phyloP scores from a whole-genome alignment of 768 basidiomycete species.

The Pleurotus tuoliensis region DNA sequence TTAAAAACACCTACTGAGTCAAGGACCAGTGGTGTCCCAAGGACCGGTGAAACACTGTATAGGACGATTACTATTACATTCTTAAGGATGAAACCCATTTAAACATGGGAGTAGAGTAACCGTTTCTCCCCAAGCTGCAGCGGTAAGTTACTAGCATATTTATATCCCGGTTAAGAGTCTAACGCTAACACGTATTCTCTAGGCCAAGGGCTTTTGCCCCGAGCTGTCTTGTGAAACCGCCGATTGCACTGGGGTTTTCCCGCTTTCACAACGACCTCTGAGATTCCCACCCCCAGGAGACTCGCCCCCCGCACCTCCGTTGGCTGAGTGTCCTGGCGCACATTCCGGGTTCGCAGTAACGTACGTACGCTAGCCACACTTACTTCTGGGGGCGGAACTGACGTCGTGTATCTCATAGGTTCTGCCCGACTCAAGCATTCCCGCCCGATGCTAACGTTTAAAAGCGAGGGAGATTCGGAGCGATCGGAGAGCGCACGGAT shows the following conservation, averaged over 20 bases:
- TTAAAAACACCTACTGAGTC: too few relatives aligned
- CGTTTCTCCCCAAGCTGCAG: slow-evolving; percentile 19
- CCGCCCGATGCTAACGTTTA: slow-evolving; percentile 11
- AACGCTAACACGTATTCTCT: too few relatives aligned
- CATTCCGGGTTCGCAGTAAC: slow-evolving; percentile 9
- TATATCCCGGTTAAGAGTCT: background rate
- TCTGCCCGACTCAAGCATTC: slow-evolving; percentile 16
- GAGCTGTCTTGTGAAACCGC: slow-evolving; percentile 11
- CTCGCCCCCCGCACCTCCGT: background rate
- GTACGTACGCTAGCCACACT: slow-evolving; percentile 8
- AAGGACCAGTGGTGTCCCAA: too few relatives aligned
- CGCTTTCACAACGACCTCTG: background rate
- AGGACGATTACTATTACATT: slow-evolving; percentile 26
- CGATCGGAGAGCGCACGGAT: too few relatives aligned
- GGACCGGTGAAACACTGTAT: too few relatives aligned
- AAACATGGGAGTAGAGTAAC: slow-evolving; percentile 28
- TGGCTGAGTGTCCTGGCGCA: background rate
- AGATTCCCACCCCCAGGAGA: background rate
- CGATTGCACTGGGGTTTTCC: background rate
- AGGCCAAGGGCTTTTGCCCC: slow-evolving; percentile 16
- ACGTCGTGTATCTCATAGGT: slow-evolving; percentile 9
- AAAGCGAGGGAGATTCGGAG: too few relatives aligned
- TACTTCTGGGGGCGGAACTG: background rate
- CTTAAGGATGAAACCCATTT: slow-evolving; percentile 25
- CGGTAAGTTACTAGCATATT: slow-evolving; percentile 13